Percentiles rank a stretch among this genome's conserved stretches.
Conservation (phyloP, 352 stramenopile genomes). For the Blastocystis sp. region DNA sequence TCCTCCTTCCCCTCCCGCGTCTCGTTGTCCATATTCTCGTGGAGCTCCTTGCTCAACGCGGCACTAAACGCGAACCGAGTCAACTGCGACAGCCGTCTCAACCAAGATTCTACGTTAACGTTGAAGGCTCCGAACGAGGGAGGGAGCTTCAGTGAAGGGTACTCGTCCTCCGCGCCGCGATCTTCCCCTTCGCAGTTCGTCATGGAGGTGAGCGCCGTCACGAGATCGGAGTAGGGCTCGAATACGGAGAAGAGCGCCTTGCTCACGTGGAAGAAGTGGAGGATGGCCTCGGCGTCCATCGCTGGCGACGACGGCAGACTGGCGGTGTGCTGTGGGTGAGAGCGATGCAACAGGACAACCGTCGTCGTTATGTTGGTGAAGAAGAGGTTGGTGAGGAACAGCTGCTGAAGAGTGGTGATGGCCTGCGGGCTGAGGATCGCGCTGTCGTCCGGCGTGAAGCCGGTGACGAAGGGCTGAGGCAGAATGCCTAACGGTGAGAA, state of each 20-base stretch:
- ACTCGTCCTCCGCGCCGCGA: too few relatives aligned
- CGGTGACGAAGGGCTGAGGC: neutral
- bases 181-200: neutral
- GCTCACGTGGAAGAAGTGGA: neutral
- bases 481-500: neutral
- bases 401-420: constrained; percentile 17
- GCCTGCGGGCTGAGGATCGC: neutral
- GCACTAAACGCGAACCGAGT: neutral
- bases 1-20: neutral
- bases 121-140: neutral
- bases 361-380: neutral
- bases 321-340: neutral
- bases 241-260: neutral
- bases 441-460: neutral
- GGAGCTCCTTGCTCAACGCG: neutral
- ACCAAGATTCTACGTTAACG: neutral
- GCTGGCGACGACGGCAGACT: neutral
- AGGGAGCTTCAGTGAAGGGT: neutral
- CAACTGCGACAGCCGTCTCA: neutral
- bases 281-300: neutral
- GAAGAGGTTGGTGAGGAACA: constrained; percentile 40
- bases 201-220: neutral
- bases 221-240: neutral
- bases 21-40: neutral
- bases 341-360: neutral